phyloP scores from a whole-genome alignment of 108 stramenopile species.

The Thalassiosira profunda region DNA sequence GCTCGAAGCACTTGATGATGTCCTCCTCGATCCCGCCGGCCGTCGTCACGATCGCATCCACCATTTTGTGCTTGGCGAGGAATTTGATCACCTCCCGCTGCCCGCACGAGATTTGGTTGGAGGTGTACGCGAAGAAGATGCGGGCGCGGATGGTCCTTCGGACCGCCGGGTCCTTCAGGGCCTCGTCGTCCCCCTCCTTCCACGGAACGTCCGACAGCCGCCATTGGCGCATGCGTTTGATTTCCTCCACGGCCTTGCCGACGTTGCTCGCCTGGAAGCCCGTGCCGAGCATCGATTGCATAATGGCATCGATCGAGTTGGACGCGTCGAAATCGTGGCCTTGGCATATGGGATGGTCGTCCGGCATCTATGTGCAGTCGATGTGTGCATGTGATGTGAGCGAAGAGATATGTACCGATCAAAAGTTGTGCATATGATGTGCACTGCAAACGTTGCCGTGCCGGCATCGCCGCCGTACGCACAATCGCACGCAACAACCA shows the following conservation, averaged over 20 bases:
- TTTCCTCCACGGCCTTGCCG: slow-evolving; percentile 93
- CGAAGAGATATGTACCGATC: background rate
- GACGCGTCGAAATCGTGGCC: slow-evolving; percentile 90
- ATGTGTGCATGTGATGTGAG: background rate
- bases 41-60: slow-evolving; percentile 97
- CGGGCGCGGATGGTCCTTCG: slow-evolving; percentile 85
- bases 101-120: slow-evolving; percentile 98
- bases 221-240: slow-evolving; percentile 95
- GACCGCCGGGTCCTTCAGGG: slow-evolving; percentile 54
- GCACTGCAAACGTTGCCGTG: background rate
- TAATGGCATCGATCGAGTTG: slow-evolving; percentile 65
- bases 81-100: slow-evolving; percentile 97
- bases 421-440: background rate
- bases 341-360: slow-evolving; percentile 62
- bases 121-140: slow-evolving; percentile 98
- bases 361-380: slow-evolving; percentile 22
- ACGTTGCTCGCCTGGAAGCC: slow-evolving; percentile 98
- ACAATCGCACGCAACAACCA: too few relatives aligned
- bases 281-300: slow-evolving; percentile 84
- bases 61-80: slow-evolving; percentile 95
- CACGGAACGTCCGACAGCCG: slow-evolving; percentile 86
- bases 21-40: slow-evolving; percentile 99
- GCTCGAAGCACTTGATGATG: slow-evolving; percentile 98
- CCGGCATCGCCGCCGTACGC: background rate
- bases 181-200: slow-evolving; percentile 85